Base-by-base conservation (phyloP, 164 flowering plant species). In the Vitis riparia region DNA sequence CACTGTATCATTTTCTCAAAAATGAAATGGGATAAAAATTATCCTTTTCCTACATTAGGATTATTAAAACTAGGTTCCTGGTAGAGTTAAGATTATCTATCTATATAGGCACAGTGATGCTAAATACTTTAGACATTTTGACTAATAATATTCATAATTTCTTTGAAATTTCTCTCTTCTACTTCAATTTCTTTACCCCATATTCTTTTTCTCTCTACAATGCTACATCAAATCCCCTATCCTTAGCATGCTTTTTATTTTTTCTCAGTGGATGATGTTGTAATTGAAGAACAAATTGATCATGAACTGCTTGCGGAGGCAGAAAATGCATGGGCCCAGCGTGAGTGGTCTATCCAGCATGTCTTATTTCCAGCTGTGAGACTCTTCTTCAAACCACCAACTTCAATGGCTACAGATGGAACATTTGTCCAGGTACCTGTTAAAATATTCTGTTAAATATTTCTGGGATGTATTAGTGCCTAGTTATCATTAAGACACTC, bases 321-420 rank as follows among this genome's bases (percentile, higher is more conserved):
- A 52, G 90, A 93, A 79, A 80, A 81, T 68, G 89, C 92, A 52
- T 93, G 98, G 98, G 93, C 97, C 23, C 99, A 91, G 74, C 97
- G 94, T 3, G 98, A 93, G 80, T 96, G 98, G 99, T 85, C 90
- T 16, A 86, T 96, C 63, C 99, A 96, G 72, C 98, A 93, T 77
- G 85, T 96, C 68, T 75, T 91, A 73, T 85, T 96, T 75, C 97
- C 97, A 8, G 80, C 98, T 60, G 88, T 93, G 92, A 86, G 93
- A 73, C 94, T 96, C 53, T 96, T 96, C 65, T 76, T 96, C 50
- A 91, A 90, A 79, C 94, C 98, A 52, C 91, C 97, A 14, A 73
- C 81, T 71, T 82, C 88, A 66, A 90, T 96, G 99, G 89, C 94
- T 59, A 85, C 85, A 30, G 82, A 93, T 84, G 97, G 98, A 71